Base-by-base conservation (phyloP, 2,329 filamentous ascomycete species). In the Didymella exigua region DNA sequence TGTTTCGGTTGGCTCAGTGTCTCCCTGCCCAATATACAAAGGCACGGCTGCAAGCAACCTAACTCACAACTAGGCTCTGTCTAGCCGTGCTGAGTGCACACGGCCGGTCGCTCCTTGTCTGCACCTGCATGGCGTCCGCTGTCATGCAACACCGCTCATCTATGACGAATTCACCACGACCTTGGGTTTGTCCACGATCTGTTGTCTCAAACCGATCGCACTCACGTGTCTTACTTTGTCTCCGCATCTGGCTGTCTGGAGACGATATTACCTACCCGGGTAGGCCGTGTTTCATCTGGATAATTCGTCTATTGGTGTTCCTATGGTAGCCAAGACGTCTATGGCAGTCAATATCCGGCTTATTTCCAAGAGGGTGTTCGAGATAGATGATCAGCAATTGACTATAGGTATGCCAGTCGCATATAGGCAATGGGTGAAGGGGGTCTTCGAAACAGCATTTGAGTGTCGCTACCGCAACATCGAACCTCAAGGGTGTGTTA, bases 61-160 rank as follows among this genome's bases (percentile, higher is more conserved):
- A 36, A 8, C 27, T 27, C 23, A 21, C 18, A 14, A 16, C 41
- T 41, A n/a, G 23, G 19, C 10, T 18, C 21, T 30, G 26, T 34
- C 33, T 31, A 41, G 46, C 46, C 29, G 16, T 30, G 23, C 45
- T 44, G 34, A 41, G 33, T 40, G 27, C 29, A 31, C 33, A 36
- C 40, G 26, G 38, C 16, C 36, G 42, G n/a, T 36, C 42, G 42
- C 27, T 14, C 46, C 45, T 24, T 21, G 26, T n/a, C 36, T 29
- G 34, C 30, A 48, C 23, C 36, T 50, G 46, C 52, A 37, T 50
- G 21, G 52, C 26, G 24, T 31, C 46, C 36, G 42, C 47, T 41
- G 41, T 49, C 27, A 37, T 55, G 41, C 46, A 50, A 55, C 27
- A 47, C 36, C 34, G 46, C 52, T 27, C 33, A 50, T 50, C 47